Conservation (phyloP, 352 stramenopile genomes). For the Peronospora farinosa region DNA sequence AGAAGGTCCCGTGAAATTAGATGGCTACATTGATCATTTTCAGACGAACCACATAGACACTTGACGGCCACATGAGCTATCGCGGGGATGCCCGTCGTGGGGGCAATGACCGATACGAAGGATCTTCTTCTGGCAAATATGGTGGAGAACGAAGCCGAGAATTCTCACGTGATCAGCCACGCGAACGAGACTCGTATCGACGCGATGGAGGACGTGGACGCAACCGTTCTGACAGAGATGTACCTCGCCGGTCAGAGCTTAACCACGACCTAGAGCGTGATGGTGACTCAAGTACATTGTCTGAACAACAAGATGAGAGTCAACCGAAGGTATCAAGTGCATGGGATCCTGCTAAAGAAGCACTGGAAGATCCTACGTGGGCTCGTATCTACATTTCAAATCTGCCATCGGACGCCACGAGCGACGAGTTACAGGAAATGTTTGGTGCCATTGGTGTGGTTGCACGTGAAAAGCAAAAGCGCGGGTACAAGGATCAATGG, state of each 20-base stretch:
- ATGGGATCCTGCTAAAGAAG: constrained; percentile 73
- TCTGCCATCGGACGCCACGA: constrained; percentile 65
- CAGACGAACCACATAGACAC: constrained; percentile 3
- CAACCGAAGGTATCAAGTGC: constrained; percentile 37
- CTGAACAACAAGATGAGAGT: constrained; percentile 17
- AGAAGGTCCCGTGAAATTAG: not conserved
- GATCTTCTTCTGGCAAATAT: constrained; percentile 26
- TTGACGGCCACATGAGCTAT: constrained; percentile 29
- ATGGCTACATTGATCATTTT: constrained; percentile 3
- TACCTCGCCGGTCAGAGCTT: constrained; percentile 28
- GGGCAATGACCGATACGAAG: constrained; percentile 20
- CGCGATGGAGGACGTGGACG: constrained; percentile 17
- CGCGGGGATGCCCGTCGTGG: constrained; percentile 22
- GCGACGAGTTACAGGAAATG: constrained; percentile 78
- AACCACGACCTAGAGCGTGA: constrained; percentile 34
- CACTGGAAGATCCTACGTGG: constrained; percentile 74
- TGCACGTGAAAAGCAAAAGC: constrained; percentile 81
- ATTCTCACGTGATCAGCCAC: constrained; percentile 18
- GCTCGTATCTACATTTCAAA: constrained; percentile 86
- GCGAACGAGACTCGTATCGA: constrained; percentile 36
- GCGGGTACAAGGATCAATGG: constrained; percentile 85
- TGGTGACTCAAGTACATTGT: constrained; percentile 3
- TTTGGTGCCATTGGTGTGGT: constrained; percentile 81
- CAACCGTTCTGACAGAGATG: constrained; percentile 31
- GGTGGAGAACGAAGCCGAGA: constrained; percentile 22